A percentile compares a stretch with the other conserved stretches of the same genome.
These are phyloP conservation scores for Vaccinium macrocarpon DNA, from an alignment of 148 eudicot genomes.

Conservation along the genomic window DNA sequence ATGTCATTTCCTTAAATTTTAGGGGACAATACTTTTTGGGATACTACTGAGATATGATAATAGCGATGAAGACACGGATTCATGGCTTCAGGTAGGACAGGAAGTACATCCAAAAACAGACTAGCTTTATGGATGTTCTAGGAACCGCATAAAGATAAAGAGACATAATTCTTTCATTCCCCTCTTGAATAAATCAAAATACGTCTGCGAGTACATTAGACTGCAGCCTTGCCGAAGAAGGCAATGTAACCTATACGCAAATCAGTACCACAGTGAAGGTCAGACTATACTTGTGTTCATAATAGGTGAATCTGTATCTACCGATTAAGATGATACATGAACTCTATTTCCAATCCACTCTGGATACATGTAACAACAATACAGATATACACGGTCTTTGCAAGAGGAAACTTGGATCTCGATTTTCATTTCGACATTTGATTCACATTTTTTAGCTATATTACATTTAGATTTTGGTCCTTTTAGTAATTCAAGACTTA, in stretches of 20 bases:
- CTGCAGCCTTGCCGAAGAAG: not conserved
- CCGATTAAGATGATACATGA: not conserved
- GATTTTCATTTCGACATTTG: not conserved
- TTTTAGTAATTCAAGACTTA: not conserved
- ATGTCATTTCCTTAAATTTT: conserved; percentile 19
- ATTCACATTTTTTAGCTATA: not conserved
- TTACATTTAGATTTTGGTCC: not conserved
- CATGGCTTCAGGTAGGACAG: conserved; percentile 66
- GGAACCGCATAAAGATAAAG: not conserved
- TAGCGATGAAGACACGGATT: conserved; percentile 24
- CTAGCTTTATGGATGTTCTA: conserved; percentile 6
- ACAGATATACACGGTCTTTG: not conserved
- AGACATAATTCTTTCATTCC: no score
- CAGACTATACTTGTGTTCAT: not conserved
- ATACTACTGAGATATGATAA: conserved; percentile 55
- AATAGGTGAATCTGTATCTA: not conserved
- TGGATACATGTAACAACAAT: not conserved
- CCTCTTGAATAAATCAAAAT: not conserved
- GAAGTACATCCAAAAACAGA: conserved; percentile 50
- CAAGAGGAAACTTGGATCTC: not conserved
- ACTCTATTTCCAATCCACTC: not conserved
- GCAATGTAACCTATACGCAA: not conserved
- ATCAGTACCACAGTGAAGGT: not conserved
- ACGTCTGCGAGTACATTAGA: not conserved
- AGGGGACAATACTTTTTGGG: conserved; percentile 90